Percentiles rank a stretch among this genome's conserved stretches.
Evolutionary conservation across 176 grass and related monocot genomes (phyloP).

Genomic region (Avena insularis): DNA sequence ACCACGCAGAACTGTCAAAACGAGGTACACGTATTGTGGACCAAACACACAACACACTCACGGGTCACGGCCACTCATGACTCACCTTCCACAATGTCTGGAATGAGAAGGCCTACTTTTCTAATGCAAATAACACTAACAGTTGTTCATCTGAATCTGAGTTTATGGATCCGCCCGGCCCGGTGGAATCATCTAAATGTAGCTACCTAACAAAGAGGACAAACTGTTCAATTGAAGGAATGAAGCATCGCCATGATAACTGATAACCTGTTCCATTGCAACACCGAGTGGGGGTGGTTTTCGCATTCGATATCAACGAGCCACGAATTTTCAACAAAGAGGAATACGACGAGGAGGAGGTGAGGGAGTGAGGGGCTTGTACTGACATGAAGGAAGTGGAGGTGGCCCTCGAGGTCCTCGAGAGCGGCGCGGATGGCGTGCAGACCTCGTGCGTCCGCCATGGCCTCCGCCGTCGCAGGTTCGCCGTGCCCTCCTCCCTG

Average conservation of each 20-base stretch:
- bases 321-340: not conserved
- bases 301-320: not conserved
- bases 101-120: not conserved
- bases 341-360: not conserved
- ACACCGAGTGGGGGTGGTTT: not conserved
- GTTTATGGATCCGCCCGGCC: not conserved
- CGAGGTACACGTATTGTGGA: not conserved
- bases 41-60: conserved; percentile 2
- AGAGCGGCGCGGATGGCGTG: conserved; percentile 73
- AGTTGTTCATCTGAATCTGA: conserved; percentile 12
- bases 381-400: conserved; percentile 79
- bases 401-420: conserved; percentile 82
- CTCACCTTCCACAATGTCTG: not conserved
- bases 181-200: not conserved
- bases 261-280: not conserved
- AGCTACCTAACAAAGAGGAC: not conserved
- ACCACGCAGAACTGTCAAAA: not conserved
- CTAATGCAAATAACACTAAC: not conserved
- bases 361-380: conserved; percentile 5
- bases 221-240: not conserved
- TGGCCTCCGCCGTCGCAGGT: conserved; percentile 3
- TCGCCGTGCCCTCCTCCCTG: conserved; percentile 5
- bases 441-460: conserved; percentile 64
- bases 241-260: not conserved
- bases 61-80: not conserved